A percentile compares a stretch with the other conserved stretches of the same genome.
Conservation (phyloP, 129 eudicot species). For the Saposhnikovia divaricata region DNA sequence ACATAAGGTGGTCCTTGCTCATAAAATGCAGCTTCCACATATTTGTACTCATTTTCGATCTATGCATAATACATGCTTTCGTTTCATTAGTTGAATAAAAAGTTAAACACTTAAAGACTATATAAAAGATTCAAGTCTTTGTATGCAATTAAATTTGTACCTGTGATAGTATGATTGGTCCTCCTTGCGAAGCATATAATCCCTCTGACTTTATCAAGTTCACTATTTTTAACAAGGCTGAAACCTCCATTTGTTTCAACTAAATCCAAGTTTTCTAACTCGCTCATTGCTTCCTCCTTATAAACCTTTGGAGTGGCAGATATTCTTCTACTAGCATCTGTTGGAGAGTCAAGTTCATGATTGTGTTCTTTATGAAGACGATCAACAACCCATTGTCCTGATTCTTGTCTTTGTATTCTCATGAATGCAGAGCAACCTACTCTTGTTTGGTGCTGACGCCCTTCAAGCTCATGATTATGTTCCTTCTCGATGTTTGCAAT, state of each 20-base stretch:
- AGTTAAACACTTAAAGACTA: neutral
- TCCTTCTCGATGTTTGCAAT: slow-evolving; percentile 66
- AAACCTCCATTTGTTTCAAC: slow-evolving; percentile 71
- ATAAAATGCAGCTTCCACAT: slow-evolving; percentile 42
- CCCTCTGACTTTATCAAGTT: slow-evolving; percentile 73
- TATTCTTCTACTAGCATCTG: slow-evolving; percentile 23
- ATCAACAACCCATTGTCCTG: slow-evolving; percentile 79
- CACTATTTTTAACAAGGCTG: slow-evolving; percentile 54
- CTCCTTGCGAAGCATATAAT: slow-evolving; percentile 86
- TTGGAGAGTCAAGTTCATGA: slow-evolving; percentile 49
- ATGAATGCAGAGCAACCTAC: slow-evolving; percentile 82
- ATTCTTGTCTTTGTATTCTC: slow-evolving; percentile 84
- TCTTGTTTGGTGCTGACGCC: slow-evolving; percentile 82
- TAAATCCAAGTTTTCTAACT: slow-evolving; percentile 67
- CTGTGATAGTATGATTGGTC: slow-evolving; percentile 90
- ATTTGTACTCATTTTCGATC: slow-evolving; percentile 90
- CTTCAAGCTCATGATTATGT: slow-evolving; percentile 82
- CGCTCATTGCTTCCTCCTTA: slow-evolving; percentile 46
- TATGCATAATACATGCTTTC: slow-evolving; percentile 12
- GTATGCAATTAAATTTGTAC: slow-evolving; percentile 16
- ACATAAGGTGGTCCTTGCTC: slow-evolving; percentile 55
- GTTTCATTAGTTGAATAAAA: neutral
- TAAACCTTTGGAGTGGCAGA: slow-evolving; percentile 36
- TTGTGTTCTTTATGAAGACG: slow-evolving; percentile 76
- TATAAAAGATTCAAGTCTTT: neutral